Evolutionary conservation across 495 filamentous ascomycete genomes (phyloP), one percentile per base, ranked within the genome.

Genomic region (Penicillium odoratum): DNA sequence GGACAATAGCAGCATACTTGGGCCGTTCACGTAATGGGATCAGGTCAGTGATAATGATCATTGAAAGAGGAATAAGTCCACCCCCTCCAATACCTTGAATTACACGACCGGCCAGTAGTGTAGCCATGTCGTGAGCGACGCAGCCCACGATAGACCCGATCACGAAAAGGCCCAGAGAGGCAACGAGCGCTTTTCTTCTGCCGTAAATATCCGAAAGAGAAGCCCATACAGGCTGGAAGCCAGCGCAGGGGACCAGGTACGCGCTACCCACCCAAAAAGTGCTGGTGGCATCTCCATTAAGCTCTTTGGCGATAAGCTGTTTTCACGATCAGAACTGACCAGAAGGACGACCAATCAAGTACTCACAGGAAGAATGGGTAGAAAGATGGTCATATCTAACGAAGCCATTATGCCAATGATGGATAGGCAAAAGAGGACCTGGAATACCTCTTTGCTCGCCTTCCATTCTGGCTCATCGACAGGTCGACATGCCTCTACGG

Each of bases 201-300:
- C 79, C 79, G 44, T 76, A 71, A 30, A 74, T 75, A 62, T 79
- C 68, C 7, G 76, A 78, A 6, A 83, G 58, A 2, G 73, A 63
- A 36, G 77, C 74, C 48, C 77, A 76, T 4, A 75, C 64, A 5
- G 78, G 73, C 51, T 81, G 79, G 34, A 84, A 84, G 13, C 81
- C 81, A 1, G 81, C 83, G 60, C 83, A 83, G 4, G 83, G 79
- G 42, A 89, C 81, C 26, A 88, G 69, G 47, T 82, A 82, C 10
- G 84, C 83, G 0, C 82, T 88, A 18, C 83, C 86, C 8, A 83
- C 76, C 85, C 85, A 88, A 3, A 80, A 83, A 3, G 58, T 56
- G 31, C 68, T 43, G 36, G 52, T 55, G 6, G 55, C 50, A 61
- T 51, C 52, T 2, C 59, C 59, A 28, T 48, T 34, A 4, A 61